Percentiles rank a stretch among this genome's conserved stretches.
Evolutionary conservation across 1,139 yeast genomes (phyloP).

Genomic region (Suhomyces guaymorum): DNA sequence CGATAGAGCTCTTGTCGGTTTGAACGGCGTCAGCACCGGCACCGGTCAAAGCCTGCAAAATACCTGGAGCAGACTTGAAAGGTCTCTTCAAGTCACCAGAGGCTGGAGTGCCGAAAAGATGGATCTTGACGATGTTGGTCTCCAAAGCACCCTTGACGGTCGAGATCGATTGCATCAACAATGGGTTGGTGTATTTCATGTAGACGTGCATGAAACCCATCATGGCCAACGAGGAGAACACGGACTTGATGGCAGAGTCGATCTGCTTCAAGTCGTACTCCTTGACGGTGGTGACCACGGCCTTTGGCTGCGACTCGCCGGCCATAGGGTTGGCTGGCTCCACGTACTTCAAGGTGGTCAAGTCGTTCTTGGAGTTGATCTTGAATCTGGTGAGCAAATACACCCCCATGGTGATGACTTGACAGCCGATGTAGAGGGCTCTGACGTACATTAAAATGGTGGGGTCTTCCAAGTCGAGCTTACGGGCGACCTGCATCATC

Average conservation of each 20-base stretch:
- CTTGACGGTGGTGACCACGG: conserved; percentile 86
- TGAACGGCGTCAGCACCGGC: conserved; percentile 54
- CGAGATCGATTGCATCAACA: conserved; percentile 90
- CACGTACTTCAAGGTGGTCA: conserved; percentile 88
- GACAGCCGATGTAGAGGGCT: conserved; percentile 67
- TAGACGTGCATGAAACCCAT: conserved; percentile 98
- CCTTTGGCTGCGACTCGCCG: conserved; percentile 70
- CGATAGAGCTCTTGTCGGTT: conserved; percentile 86
- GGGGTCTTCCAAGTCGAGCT: conserved; percentile 87
- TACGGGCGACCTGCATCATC: conserved; percentile 95
- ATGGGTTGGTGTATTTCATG: conserved; percentile 97
- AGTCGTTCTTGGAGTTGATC: conserved; percentile 77
- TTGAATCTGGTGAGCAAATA: conserved; percentile 64
- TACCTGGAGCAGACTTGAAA: conserved; percentile 83
- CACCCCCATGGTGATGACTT: conserved; percentile 61
- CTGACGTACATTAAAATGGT: conserved; percentile 74
- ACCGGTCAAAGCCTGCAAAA: conserved; percentile 68
- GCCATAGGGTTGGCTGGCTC: conserved; percentile 82
- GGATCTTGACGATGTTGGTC: conserved; percentile 89
- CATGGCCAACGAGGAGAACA: conserved; percentile 91
- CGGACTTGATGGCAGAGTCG: conserved; percentile 73
- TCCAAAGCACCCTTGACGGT: conserved; percentile 91
- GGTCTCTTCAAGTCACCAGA: conserved; percentile 95
- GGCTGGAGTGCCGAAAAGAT: conserved; percentile 81
- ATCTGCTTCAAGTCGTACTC: conserved; percentile 93